Conservation (phyloP, 441 rosid genomes). For the Arabidopsis lyrata region DNA sequence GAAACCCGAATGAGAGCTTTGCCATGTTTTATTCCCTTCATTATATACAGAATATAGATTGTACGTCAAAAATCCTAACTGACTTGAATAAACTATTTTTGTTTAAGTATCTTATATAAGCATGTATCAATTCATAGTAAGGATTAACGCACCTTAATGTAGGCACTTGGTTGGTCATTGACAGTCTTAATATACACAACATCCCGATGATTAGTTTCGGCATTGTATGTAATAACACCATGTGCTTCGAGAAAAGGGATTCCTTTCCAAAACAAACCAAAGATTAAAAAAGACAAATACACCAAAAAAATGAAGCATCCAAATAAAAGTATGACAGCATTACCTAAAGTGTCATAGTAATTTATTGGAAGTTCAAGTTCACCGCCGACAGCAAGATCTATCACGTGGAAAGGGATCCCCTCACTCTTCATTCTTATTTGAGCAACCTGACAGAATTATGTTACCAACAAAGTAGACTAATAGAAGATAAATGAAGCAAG, state of each 20-base stretch:
- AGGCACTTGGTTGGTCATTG: slow-evolving; percentile 54
- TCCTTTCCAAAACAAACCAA: slow-evolving; percentile 58
- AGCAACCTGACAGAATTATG: slow-evolving; percentile 66
- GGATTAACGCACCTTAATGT: slow-evolving; percentile 73
- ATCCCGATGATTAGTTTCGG: slow-evolving; percentile 77
- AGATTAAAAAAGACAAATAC: slow-evolving; percentile 20
- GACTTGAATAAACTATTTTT: slow-evolving; percentile 4
- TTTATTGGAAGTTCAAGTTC: slow-evolving; percentile 76
- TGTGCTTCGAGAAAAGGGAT: slow-evolving; percentile 81
- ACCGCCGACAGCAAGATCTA: slow-evolving; percentile 81
- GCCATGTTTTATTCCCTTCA: slow-evolving; percentile 82
- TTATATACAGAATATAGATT: slow-evolving; percentile 37
- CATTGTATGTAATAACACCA: slow-evolving; percentile 58
- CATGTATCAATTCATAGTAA: slow-evolving; percentile 25
- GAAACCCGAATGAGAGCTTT: slow-evolving; percentile 84
- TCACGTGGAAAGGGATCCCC: slow-evolving; percentile 55
- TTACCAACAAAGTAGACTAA: slow-evolving; percentile 22
- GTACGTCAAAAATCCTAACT: slow-evolving; percentile 21
- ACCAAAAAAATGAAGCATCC: slow-evolving; percentile 23
- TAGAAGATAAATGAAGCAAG: slow-evolving; percentile 15
- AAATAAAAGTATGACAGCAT: slow-evolving; percentile 6
- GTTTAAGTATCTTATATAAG: background rate
- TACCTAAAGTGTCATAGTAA: slow-evolving; percentile 82
- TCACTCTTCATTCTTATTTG: slow-evolving; percentile 77
- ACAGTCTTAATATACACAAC: slow-evolving; percentile 61